Conservation (phyloP, 768 basidiomycete species). For the Lactarius trivialis region DNA sequence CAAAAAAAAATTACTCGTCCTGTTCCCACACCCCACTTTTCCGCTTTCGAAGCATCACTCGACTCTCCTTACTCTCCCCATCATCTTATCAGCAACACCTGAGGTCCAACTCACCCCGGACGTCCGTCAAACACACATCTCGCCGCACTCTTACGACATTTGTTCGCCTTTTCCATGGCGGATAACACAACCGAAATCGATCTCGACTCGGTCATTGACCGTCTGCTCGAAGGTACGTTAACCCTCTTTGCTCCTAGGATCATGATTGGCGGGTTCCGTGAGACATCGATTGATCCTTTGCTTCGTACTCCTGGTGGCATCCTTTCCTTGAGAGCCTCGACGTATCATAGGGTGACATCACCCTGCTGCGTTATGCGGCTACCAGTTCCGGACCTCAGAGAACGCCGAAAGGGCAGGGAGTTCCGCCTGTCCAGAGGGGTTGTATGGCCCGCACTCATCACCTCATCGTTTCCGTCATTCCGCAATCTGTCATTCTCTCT, state of each 20-base stretch:
- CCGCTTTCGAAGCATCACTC: constrained; percentile 7
- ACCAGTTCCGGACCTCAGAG: background rate
- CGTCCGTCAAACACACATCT: background rate
- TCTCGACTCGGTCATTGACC: constrained; percentile 98
- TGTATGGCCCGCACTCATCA: background rate
- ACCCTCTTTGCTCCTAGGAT: background rate
- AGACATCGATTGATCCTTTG: background rate
- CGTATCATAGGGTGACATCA: background rate
- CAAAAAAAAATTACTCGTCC: background rate
- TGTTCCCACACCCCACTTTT: constrained; percentile 8
- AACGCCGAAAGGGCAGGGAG: background rate
- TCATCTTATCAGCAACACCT: constrained; percentile 2
- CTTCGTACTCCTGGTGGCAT: background rate
- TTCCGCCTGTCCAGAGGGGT: background rate
- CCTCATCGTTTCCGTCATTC: background rate
- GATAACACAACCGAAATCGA: constrained; percentile 89
- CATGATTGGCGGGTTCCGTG: background rate
- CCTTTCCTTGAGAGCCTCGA: background rate
- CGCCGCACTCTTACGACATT: background rate
- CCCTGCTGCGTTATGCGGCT: background rate
- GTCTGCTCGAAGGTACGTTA: constrained; percentile 88
- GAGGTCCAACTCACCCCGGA: constrained; percentile 1
- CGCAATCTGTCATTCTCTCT: background rate
- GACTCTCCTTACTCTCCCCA: constrained; percentile 17
- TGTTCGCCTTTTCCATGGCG: constrained; percentile 43